These are phyloP conservation scores for Puccinia brachypodii DNA, from an alignment of 1,284 basidiomycete genomes.

Conservation along the genomic window DNA sequence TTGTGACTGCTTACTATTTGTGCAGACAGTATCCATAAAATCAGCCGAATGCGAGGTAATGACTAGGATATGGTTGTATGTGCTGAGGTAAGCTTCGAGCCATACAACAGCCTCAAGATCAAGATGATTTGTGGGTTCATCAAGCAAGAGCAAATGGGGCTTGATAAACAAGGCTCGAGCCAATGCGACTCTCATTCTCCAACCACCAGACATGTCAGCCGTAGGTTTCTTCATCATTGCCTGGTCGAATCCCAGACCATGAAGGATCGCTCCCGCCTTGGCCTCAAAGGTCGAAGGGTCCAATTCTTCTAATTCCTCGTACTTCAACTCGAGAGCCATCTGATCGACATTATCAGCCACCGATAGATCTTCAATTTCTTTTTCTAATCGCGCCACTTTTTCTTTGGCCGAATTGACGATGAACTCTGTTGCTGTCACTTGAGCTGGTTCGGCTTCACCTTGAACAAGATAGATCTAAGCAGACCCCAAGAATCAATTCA, in stretches of 20 bases:
- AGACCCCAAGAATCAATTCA: neutral
- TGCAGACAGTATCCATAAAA: constrained; percentile 81
- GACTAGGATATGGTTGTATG: constrained; percentile 97
- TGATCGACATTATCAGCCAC: constrained; percentile 87
- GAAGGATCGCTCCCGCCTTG: constrained; percentile 91
- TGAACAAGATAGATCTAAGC: constrained; percentile 82
- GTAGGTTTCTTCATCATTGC: constrained; percentile 95
- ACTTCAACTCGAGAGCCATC: constrained; percentile 76
- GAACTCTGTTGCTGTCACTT: constrained; percentile 92
- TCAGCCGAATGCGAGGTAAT: constrained; percentile 95
- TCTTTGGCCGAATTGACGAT: constrained; percentile 87
- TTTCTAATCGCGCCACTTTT: constrained; percentile 94
- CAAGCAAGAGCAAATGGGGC: constrained; percentile 65
- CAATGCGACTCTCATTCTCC: constrained; percentile 97
- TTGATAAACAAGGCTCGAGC: constrained; percentile 94
- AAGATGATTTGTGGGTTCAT: constrained; percentile 74
- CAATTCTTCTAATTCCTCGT: constrained; percentile 96
- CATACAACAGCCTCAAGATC: constrained; percentile 97
- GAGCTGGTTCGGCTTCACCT: constrained; percentile 95
- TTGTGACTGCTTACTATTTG: constrained; percentile 12
- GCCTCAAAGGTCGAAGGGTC: constrained; percentile 93
- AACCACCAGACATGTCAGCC: constrained; percentile 98
- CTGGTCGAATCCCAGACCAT: constrained; percentile 89
- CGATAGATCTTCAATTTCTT: constrained; percentile 90
- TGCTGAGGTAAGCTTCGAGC: constrained; percentile 95